Percentiles rank a stretch among this genome's conserved stretches.
Evolutionary conservation across 495 filamentous ascomycete genomes (phyloP).

Genomic region (Trichoderma reesei): DNA sequence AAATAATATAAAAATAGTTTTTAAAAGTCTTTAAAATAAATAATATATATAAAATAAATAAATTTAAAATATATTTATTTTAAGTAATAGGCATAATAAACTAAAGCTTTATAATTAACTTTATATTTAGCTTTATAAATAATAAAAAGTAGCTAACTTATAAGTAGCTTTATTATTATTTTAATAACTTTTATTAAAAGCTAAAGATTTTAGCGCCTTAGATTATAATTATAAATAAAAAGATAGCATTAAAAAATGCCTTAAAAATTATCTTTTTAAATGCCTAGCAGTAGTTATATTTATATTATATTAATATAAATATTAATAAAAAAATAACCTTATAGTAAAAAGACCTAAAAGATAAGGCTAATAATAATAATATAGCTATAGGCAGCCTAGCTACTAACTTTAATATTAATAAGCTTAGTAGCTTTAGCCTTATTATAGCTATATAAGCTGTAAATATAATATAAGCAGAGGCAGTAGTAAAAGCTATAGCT

Average conservation of each 20-base stretch:
- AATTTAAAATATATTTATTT: constrained; percentile 10
- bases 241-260: not conserved
- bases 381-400: too few relatives aligned
- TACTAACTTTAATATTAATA: not conserved
- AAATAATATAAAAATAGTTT: not conserved
- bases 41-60: constrained; percentile 12
- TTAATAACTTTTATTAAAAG: not conserved
- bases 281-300: constrained; percentile 3
- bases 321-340: constrained; percentile 8
- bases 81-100: not conserved
- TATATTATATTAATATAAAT: constrained; percentile 11
- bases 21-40: constrained; percentile 7
- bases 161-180: not conserved
- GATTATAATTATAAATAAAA: constrained; percentile 2
- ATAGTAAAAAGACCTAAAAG: not conserved
- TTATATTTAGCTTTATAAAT: constrained; percentile 9
- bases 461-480: too few relatives aligned
- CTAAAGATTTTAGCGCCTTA: not conserved
- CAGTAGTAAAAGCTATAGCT: too few relatives aligned
- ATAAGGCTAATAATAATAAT: too few relatives aligned
- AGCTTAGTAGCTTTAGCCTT: not conserved
- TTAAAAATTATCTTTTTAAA: not conserved
- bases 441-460: not conserved
- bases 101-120: not conserved
- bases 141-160: not conserved